phyloP scores from a whole-genome alignment of 2,329 filamentous ascomycete genomes.

The Fusarium sambucinum region DNA sequence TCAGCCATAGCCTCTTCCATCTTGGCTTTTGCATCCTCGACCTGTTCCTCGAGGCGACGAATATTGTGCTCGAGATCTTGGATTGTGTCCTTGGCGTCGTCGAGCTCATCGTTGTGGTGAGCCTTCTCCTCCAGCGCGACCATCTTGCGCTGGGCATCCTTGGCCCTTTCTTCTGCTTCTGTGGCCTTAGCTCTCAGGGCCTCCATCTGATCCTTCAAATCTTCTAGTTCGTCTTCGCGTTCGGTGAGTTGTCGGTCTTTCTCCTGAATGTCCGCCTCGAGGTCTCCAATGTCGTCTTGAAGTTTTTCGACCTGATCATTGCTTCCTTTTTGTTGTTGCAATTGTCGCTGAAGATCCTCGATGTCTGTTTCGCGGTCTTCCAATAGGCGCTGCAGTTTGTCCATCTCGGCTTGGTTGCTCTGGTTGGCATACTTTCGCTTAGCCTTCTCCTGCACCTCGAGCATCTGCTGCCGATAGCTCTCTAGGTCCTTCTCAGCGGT shows the following conservation, averaged over 20 bases:
- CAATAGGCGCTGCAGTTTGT: slow-evolving; percentile 67
- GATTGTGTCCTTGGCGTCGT: slow-evolving; percentile 69
- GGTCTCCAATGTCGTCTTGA: slow-evolving; percentile 78
- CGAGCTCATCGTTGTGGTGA: slow-evolving; percentile 62
- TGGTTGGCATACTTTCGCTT: slow-evolving; percentile 81
- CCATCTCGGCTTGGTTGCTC: slow-evolving; percentile 71
- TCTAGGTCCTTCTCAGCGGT: slow-evolving; percentile 89
- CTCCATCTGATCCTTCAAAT: slow-evolving; percentile 69
- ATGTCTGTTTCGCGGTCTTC: slow-evolving; percentile 71
- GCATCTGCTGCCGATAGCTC: slow-evolving; percentile 81
- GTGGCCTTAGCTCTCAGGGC: slow-evolving; percentile 68
- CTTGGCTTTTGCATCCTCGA: slow-evolving; percentile 67
- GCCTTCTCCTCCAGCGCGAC: slow-evolving; percentile 70
- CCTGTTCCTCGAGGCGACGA: slow-evolving; percentile 65
- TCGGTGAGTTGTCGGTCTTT: slow-evolving; percentile 80
- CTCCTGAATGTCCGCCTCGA: slow-evolving; percentile 80
- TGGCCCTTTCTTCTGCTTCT: slow-evolving; percentile 69
- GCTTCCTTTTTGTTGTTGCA: slow-evolving; percentile 68
- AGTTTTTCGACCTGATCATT: slow-evolving; percentile 73
- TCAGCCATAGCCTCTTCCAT: slow-evolving; percentile 65
- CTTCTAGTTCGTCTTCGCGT: slow-evolving; percentile 79
- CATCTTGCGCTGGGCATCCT: slow-evolving; percentile 64
- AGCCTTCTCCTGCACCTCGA: slow-evolving; percentile 84
- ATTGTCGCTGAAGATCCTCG: slow-evolving; percentile 69
- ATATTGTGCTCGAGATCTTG: slow-evolving; percentile 68